Base-by-base conservation (phyloP, 2,329 filamentous ascomycete genomes). In the Fonsecaea monophora region DNA sequence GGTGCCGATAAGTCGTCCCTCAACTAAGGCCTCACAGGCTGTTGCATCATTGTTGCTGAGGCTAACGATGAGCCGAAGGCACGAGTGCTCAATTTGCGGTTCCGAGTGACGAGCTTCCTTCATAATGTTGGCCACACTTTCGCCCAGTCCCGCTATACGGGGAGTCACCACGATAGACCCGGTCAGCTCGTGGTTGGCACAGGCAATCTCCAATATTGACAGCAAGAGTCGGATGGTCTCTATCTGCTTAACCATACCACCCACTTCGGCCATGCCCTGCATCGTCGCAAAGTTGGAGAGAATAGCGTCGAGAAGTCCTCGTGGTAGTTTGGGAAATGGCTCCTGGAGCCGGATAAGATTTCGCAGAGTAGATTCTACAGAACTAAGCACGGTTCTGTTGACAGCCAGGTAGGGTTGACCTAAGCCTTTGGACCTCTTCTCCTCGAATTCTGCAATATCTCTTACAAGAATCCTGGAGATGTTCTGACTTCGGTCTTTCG, bases 41-140 rank as follows among this genome's bases (percentile, higher is more conserved):
- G 83, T 81, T 0, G 85, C 79, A 68, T 91, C 91, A 72, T 92
- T 92, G 80, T 97, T 97, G 8, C 93, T 95, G 58, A 94, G 84
- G 73, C 96, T 96, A 69, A 97, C 85, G 40, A 92, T 89, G 3
- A 97, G 84, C 64, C 91, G 88, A 55, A 94, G 81, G 34, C 87
- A 79, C 21, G 79, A 75, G 9, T 76, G 74, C 56, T 77, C 64
- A 18, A 71, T 60, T 13, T 67, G 58, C n/a, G 60, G 66, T 13
- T 68, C 58, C 38, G 45, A 53, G 12, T 67, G 50, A 48, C 62
- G 62, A 50, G 66, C 61, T 21, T 53, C 34, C 15, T 45, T 53
- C 63, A 70, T 60, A 25, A 72, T 53, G 30, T 53, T 54, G 0
- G 67, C 66, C 21, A 72, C 48, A 30, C 53, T 60, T 4, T 68